Conservation (phyloP, 164 flowering plant genomes). For the Annona cherimola region DNA sequence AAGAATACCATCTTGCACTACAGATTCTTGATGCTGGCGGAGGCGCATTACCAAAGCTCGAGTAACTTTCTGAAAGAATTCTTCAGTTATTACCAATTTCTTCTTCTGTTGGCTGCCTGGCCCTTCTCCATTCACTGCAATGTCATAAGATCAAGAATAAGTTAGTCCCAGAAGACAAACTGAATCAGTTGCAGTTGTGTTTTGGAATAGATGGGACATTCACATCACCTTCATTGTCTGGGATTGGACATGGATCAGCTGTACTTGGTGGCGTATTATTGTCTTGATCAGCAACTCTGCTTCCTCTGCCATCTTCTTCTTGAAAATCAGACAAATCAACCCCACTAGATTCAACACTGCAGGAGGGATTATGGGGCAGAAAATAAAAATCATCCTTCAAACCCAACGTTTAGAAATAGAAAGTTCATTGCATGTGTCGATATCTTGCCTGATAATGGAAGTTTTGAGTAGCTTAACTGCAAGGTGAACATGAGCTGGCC, state of each 20-base stretch:
- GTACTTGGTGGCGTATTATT: slow-evolving; percentile 33
- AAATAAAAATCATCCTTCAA: neutral
- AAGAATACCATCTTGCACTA: slow-evolving; percentile 55
- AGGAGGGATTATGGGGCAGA: neutral
- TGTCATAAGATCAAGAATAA: slow-evolving; percentile 5
- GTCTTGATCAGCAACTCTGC: slow-evolving; percentile 28
- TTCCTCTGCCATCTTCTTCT: slow-evolving; percentile 35
- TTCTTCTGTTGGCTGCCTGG: slow-evolving; percentile 36
- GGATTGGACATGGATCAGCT: slow-evolving; percentile 30
- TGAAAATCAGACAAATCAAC: slow-evolving; percentile 94
- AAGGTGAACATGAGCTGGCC: slow-evolving; percentile 61
- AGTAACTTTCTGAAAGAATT: slow-evolving; percentile 81
- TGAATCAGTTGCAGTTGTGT: neutral
- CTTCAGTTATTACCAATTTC: slow-evolving; percentile 71
- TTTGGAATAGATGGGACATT: neutral
- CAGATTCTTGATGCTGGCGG: slow-evolving; percentile 80
- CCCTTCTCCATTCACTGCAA: slow-evolving; percentile 39
- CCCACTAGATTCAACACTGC: slow-evolving; percentile 92
- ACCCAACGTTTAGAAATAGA: slow-evolving; percentile 3
- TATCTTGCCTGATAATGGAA: slow-evolving; percentile 72
- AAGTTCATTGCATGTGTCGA: neutral
- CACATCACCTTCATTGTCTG: slow-evolving; percentile 35
- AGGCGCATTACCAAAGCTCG: slow-evolving; percentile 83
- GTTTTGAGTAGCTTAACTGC: slow-evolving; percentile 81
- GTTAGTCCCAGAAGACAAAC: neutral